phyloP scores from a whole-genome alignment of 148 eudicot species.

The Polygonum aviculare region DNA sequence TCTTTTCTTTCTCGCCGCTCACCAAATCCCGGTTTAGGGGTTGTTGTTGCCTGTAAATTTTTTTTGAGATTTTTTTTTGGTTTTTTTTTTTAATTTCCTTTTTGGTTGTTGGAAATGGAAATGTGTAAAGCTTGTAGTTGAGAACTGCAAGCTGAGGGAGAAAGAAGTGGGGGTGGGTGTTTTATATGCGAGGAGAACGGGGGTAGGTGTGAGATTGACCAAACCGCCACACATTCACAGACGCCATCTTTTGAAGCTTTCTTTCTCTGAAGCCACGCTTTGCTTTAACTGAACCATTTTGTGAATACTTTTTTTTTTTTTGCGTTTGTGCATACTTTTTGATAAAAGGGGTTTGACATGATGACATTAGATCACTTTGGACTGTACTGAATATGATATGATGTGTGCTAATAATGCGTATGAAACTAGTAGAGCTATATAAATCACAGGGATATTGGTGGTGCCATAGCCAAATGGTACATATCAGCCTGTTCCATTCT shows the following conservation, averaged over 20 bases:
- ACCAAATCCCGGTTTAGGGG: background rate
- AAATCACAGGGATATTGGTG: no score
- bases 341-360: no score
- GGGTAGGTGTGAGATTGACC: constrained; percentile 13
- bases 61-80: background rate
- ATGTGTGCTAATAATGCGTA: no score
- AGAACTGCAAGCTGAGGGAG: constrained; percentile 8
- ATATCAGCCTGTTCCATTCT: background rate
- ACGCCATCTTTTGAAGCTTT: constrained; percentile 2
- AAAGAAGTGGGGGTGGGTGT: background rate
- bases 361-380: no score
- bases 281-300: background rate
- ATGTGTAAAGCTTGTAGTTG: constrained; percentile 2
- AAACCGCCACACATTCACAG: background rate
- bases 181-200: constrained; percentile 1
- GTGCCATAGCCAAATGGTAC: background rate
- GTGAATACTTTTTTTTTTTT: no score
- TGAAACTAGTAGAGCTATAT: background rate
- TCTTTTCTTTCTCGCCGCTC: background rate
- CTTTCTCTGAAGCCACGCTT: background rate
- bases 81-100: background rate
- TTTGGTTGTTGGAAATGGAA: background rate
- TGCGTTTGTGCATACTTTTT: no score
- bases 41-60: background rate
- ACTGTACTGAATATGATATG: no score